Evolutionary conservation across 2,329 filamentous ascomycete species (phyloP).

Genomic region (Aspergillus sp.): DNA sequence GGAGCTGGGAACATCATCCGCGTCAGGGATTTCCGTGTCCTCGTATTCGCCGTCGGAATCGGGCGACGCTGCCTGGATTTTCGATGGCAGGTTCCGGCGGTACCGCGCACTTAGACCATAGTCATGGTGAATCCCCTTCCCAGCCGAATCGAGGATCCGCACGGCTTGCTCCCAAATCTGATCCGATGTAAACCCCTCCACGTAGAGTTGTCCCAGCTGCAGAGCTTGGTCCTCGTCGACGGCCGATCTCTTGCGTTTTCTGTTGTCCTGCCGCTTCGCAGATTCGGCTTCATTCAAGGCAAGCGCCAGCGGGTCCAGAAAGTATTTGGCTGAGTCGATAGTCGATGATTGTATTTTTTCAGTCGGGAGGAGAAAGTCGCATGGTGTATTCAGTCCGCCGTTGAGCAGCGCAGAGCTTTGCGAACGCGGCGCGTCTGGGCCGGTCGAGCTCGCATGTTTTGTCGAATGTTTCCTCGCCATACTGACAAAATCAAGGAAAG

Average conservation of each 20-base stretch:
- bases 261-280: conserved; percentile 55
- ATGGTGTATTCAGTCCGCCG: conserved; percentile 53
- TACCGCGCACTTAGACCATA: conserved; percentile 27
- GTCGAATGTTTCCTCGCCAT: no score
- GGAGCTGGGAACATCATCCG: conserved; percentile 8
- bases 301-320: conserved; percentile 67
- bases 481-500: no score
- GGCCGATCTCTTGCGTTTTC: conserved; percentile 65
- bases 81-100: conserved; percentile 5
- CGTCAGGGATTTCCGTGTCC: conserved; percentile 9
- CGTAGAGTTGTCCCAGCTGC: conserved; percentile 72
- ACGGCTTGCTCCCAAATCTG: conserved; percentile 94
- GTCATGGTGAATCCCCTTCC: conserved; percentile 44
- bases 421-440: no score
- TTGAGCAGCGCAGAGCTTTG: no score
- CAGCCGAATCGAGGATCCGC: conserved; percentile 63
- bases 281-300: conserved; percentile 65
- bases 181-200: conserved; percentile 75
- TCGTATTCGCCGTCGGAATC: conserved; percentile 6
- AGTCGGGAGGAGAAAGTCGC: conserved; percentile 68
- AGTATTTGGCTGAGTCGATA: conserved; percentile 66
- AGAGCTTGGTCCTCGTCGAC: conserved; percentile 48
- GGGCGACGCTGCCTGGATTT: conserved; percentile 2
- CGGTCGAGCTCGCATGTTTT: no score
- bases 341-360: conserved; percentile 58